Evolutionary conservation across 495 filamentous ascomycete genomes (phyloP), one percentile per base, ranked within the genome.

Genomic region (Talaromyces wortmannii): DNA sequence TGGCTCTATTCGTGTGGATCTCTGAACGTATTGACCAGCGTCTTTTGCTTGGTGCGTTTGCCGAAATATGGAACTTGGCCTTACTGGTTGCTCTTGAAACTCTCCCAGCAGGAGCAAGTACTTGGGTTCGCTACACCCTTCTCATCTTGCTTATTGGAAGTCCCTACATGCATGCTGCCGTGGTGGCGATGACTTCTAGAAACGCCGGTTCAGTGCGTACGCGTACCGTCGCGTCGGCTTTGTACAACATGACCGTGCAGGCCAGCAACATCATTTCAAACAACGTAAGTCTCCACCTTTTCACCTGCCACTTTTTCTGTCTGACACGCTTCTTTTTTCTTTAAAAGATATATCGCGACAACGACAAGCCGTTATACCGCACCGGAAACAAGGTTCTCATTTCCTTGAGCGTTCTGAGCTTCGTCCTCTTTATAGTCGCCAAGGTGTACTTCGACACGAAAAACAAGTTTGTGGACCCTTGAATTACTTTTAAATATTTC

Each of bases 171-270:
- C 83, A 85, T 61, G 82, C 86, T 0, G 83, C 89, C 18, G 68
- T 88, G 52, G 86, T 88, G 3, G 85, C 79, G 8, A 83, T 84
- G 74, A 83, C 83, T 16, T 83, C 82, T 0, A 72, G 80, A 31
- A 87, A 89, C 63, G 78, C 83, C 4, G 85, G 85, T n/a, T 80
- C 80, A 0, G 86, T 89, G 11, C 69, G 85, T 1, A 88, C 86
- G 0, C 63, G 87, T 4, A 83, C 85, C 5, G 82, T 90, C 15
- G 78, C 77, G 4, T 78, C 80, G 31, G 74, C 77, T 0, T 13
- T 88, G 12, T 92, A 92, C 65, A 91, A 91, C 69, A 90, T 91
- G 86, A 76, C 69, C 42, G 84, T 90, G 2, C 87, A 91, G 63
- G 72, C 77, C 0, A 77, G 76, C 31, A 83, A 74, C 15, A 84